Base-by-base conservation (phyloP, 1,284 basidiomycete genomes). In the Farysia itapuensis region DNA sequence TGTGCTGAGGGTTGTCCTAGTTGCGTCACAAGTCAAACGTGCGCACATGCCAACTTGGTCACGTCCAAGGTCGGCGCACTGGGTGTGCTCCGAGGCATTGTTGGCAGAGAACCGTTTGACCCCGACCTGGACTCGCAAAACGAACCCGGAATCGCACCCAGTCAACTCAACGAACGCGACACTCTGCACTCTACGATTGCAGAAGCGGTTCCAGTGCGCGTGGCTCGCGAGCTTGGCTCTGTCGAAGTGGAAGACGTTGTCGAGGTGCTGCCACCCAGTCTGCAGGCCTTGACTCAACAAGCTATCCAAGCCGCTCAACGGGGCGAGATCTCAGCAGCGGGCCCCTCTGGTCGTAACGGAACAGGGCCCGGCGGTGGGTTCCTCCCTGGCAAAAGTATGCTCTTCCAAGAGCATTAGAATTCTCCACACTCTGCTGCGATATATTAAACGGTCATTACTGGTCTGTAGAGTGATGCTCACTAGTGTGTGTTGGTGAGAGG, bases 1-100 rank as follows among this genome's bases (percentile, higher is more conserved):
- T 93, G 90, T 64, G 69, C 79, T 2, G 81, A 84, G 16, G 90
- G 91, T 0, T 94, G 90, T 70, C 79, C 81, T 2, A 78, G 81
- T 42, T 93, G 90, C 86, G 75, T 75, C 83, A 79, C 51, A 9
- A 57, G 51, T 21, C 56, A 63, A 18, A 50, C 64, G 21, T 74
- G 70, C 31, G 43, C 52, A 3, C 50, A 66, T 21, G 65, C 50
- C 14, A 74, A 73, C 29, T 39, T 61, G 12, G 72, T 76, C 15
- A 72, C 72, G 3, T 58, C 53, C 14, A 77, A 77, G 33, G 51
- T 68, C 9, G 75, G 75, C 6, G 75, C 74, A 0, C 35, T 67
- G 5, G 72, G 58, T 4, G 70, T 77, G 16, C 44, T 77, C 4
- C 57, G 74, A 8, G 72, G 70, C 7, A 58, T 77, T 11, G 45